phyloP scores from a whole-genome alignment of 768 basidiomycete genomes.

The Suillus subaureus region DNA sequence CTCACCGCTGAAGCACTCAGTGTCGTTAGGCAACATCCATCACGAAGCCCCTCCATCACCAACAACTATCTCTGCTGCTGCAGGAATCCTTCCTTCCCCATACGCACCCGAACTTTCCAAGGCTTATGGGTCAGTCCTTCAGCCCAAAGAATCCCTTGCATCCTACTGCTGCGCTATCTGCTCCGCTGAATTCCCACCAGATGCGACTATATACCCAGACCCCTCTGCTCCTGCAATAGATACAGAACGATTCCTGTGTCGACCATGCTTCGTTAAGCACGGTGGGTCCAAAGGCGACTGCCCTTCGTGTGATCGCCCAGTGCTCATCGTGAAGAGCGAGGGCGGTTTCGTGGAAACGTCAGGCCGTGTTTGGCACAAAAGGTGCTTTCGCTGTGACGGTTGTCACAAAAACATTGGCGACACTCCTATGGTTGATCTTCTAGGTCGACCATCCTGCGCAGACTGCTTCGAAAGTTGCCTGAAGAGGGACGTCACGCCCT shows the following conservation, averaged over 20 bases:
- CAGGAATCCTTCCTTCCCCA: slow-evolving; percentile 63
- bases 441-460: slow-evolving; percentile 76
- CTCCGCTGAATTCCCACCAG: slow-evolving; percentile 66
- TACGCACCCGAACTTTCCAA: slow-evolving; percentile 70
- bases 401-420: slow-evolving; percentile 76
- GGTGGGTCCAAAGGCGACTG: slow-evolving; percentile 83
- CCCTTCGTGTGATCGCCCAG: slow-evolving; percentile 65
- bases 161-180: slow-evolving; percentile 73
- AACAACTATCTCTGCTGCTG: slow-evolving; percentile 53
- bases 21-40: slow-evolving; percentile 8
- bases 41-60: slow-evolving; percentile 27
- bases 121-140: slow-evolving; percentile 83
- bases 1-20: slow-evolving; percentile 55
- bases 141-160: slow-evolving; percentile 72
- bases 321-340: slow-evolving; percentile 74
- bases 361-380: slow-evolving; percentile 78
- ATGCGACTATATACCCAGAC: slow-evolving; percentile 86
- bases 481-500: slow-evolving; percentile 48
- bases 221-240: slow-evolving; percentile 34
- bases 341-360: slow-evolving; percentile 76
- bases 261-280: slow-evolving; percentile 66
- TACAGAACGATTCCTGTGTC: slow-evolving; percentile 67
- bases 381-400: slow-evolving; percentile 74
- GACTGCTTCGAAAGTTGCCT: slow-evolving; percentile 83
- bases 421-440: slow-evolving; percentile 79